Conservation (phyloP, 1,284 basidiomycete species). For the Rhodotorula mucilaginosa region DNA sequence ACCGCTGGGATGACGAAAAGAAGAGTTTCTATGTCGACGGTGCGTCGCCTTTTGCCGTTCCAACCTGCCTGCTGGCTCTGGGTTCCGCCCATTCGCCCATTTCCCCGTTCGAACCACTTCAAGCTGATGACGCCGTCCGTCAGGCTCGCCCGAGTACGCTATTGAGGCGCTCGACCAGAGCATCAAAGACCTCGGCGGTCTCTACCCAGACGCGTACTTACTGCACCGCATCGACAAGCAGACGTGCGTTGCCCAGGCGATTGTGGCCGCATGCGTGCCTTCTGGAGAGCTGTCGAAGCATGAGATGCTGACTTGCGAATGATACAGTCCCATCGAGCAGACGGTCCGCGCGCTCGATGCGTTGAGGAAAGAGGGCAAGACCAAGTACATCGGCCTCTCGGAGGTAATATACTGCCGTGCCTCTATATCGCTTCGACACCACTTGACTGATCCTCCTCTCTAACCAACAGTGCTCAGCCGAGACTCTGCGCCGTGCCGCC, state of each 20-base stretch:
- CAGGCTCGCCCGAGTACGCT: slow-evolving; percentile 22
- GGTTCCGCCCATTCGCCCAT: neutral
- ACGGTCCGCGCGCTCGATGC: slow-evolving; percentile 52
- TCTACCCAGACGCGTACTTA: slow-evolving; percentile 34
- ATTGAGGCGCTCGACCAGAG: slow-evolving; percentile 23
- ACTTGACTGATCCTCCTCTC: neutral
- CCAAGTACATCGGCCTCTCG: slow-evolving; percentile 62
- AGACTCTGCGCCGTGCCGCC: slow-evolving; percentile 63
- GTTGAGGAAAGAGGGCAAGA: slow-evolving; percentile 58
- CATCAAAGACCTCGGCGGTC: slow-evolving; percentile 22
- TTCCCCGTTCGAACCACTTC: neutral
- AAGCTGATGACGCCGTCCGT: no score
- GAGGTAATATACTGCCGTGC: slow-evolving; percentile 51
- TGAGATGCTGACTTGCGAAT: neutral
- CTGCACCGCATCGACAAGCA: slow-evolving; percentile 33
- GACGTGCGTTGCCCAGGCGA: slow-evolving; percentile 5
- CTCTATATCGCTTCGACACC: no score
- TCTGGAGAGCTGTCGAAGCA: no score
- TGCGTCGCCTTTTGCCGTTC: neutral
- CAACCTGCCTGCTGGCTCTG: neutral
- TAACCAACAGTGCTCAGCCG: slow-evolving; percentile 49
- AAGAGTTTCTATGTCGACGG: slow-evolving; percentile 14
- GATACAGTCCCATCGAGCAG: slow-evolving; percentile 51
- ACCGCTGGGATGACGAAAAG: slow-evolving; percentile 2
- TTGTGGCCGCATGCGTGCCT: neutral